Evolutionary conservation across 1,139 yeast genomes (phyloP).

Genomic region (Lodderomyces jiufengensis): DNA sequence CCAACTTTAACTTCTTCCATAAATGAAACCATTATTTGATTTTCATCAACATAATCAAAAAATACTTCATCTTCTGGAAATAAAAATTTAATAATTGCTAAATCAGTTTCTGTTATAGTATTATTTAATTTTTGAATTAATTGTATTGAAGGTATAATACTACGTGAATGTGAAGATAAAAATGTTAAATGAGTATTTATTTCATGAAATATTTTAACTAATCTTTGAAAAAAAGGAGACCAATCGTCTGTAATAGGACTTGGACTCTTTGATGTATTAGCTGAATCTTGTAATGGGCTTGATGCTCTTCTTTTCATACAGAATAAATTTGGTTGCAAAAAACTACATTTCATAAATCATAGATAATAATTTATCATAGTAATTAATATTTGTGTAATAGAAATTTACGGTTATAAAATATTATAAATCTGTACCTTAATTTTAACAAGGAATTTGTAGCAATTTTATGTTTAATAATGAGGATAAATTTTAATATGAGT

Average conservation of each 20-base stretch:
- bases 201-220: conserved; percentile 24
- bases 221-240: conserved; percentile 16
- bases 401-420: no score
- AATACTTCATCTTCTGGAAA: conserved; percentile 67
- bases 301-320: no score
- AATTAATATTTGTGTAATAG: no score
- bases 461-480: no score
- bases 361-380: no score
- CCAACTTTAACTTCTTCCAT: conserved; percentile 31
- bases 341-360: no score
- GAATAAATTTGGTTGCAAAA: no score
- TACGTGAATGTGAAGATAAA: conserved; percentile 39
- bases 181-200: conserved; percentile 44
- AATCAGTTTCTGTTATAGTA: conserved; percentile 41
- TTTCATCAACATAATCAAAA: conserved; percentile 68
- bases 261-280: no score
- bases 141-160: conserved; percentile 39
- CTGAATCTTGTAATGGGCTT: no score
- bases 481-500: no score
- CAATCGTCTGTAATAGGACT: conserved; percentile 7
- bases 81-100: conserved; percentile 60
- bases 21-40: conserved; percentile 40
- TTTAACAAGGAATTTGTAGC: no score
- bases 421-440: no score
- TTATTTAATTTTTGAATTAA: conserved; percentile 30